A percentile compares a stretch with the other conserved stretches of the same genome.
Evolutionary conservation across 768 basidiomycete species (phyloP).

Genomic region (Porphyrellus cyaneotinctus): DNA sequence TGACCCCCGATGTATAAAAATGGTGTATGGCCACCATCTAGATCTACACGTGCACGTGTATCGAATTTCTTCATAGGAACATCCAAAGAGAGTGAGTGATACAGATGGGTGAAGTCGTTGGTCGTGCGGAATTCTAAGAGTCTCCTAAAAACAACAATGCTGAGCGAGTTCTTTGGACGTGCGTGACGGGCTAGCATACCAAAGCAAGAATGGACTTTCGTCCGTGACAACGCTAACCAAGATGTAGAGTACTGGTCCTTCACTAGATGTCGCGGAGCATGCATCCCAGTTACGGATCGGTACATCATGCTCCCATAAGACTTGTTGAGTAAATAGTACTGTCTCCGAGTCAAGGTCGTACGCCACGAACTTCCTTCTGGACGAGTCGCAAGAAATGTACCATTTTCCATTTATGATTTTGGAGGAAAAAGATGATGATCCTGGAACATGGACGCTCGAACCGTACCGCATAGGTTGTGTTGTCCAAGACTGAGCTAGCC

Average conservation of each 20-base stretch:
- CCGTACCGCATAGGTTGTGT: not conserved
- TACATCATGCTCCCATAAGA: not conserved
- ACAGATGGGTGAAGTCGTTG: not conserved
- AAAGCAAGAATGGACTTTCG: not conserved
- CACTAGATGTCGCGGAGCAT: not conserved
- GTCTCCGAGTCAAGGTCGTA: not conserved
- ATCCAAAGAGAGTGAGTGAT: not conserved
- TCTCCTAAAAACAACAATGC: not conserved
- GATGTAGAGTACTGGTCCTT: not conserved
- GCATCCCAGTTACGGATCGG: not conserved
- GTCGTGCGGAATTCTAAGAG: not conserved
- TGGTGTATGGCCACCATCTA: not conserved
- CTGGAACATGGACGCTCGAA: not conserved
- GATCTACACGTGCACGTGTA: not conserved
- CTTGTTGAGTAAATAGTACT: not conserved
- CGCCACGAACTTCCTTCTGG: not conserved
- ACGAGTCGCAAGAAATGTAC: not conserved
- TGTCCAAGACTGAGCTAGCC: not conserved
- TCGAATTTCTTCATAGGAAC: not conserved
- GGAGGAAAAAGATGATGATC: not conserved
- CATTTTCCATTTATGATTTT: not conserved
- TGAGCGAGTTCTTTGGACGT: not conserved
- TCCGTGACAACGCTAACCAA: not conserved
- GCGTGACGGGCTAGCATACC: not conserved
- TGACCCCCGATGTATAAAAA: not conserved